Evolutionary conservation across 306 rosid genomes (phyloP).

Genomic region (Cucumis hystrix): DNA sequence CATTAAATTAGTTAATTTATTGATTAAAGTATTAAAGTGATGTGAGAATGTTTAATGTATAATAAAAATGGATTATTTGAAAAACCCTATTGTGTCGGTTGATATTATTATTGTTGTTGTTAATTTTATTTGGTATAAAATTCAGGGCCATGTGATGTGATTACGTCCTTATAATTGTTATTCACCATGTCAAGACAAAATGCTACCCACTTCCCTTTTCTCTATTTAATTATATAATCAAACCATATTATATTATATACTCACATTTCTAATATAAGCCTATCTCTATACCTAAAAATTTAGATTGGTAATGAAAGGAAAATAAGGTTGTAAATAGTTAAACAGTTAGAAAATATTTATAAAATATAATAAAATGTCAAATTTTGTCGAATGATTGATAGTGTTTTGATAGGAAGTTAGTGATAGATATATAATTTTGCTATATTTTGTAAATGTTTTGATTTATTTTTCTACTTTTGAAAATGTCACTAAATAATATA

Average conservation of each 20-base stretch:
- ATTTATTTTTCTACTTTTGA: no score
- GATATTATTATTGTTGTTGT: not conserved
- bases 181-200: not conserved
- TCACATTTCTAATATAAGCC: not conserved
- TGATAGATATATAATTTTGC: no score
- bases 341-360: no score
- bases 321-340: no score
- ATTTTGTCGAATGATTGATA: no score
- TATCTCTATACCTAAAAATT: not conserved
- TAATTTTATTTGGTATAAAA: not conserved
- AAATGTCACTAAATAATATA: no score
- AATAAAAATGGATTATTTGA: not conserved
- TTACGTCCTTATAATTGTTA: not conserved
- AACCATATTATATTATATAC: not conserved
- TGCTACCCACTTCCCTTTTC: not conserved
- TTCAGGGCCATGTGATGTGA: constrained; percentile 6
- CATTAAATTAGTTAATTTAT: not conserved
- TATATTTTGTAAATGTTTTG: no score
- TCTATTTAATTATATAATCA: not conserved
- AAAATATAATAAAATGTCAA: no score
- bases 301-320: no score
- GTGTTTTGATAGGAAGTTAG: no score
- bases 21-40: not conserved
- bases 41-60: not conserved
- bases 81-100: constrained; percentile 3